Evolutionary conservation across 2,329 filamentous ascomycete species (phyloP).

Genomic region (Hypoxylon sp.): DNA sequence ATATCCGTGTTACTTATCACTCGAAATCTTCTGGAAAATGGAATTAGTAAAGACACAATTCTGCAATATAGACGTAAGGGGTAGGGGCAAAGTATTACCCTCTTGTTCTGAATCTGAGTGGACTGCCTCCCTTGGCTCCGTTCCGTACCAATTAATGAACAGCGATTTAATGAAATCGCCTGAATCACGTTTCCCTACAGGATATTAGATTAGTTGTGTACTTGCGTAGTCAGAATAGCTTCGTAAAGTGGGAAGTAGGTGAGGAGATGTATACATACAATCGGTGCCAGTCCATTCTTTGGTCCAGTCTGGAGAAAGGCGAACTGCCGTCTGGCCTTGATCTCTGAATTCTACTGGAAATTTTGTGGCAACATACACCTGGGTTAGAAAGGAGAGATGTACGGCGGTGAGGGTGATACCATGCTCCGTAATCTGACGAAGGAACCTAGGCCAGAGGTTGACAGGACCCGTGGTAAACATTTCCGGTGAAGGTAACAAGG

Average conservation of each 20-base stretch:
- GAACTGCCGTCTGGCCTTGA: neutral
- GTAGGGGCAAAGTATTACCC: neutral
- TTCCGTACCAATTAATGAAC: constrained; percentile 8
- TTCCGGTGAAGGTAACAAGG: constrained; percentile 41
- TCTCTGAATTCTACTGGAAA: constrained; percentile 22
- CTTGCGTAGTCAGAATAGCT: neutral
- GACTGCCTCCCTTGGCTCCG: no score
- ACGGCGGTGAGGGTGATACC: constrained; percentile 56
- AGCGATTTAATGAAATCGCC: constrained; percentile 25
- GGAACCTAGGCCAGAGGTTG: constrained; percentile 60
- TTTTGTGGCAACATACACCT: constrained; percentile 22
- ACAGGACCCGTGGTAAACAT: constrained; percentile 36
- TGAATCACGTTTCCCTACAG: constrained; percentile 25
- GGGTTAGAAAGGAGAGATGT: constrained; percentile 52
- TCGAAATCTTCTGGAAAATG: neutral
- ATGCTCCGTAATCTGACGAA: constrained; percentile 55
- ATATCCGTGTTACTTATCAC: neutral
- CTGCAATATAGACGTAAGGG: neutral
- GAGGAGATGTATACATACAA: constrained; percentile 25
- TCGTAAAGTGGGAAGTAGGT: neutral
- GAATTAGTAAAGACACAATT: neutral
- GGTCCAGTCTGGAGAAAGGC: no score
- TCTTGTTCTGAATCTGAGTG: constrained; percentile 12
- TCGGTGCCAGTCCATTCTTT: constrained; percentile 54
- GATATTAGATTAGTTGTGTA: neutral